Base-by-base conservation (phyloP, 176 grass and related monocot species). In the Hyparrhenia diplandra region DNA sequence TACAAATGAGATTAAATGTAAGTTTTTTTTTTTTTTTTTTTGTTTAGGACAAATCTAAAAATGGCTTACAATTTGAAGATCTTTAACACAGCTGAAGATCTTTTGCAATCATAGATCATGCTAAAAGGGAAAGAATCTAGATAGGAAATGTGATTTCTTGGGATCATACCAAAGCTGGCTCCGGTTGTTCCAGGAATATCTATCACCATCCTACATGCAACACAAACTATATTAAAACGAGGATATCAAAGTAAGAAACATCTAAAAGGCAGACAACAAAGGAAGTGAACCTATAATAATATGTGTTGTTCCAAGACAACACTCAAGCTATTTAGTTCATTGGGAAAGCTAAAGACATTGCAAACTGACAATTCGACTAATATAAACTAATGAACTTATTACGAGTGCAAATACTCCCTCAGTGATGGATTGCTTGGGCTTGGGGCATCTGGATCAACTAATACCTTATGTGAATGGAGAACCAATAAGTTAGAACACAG, bases 381-480 rank as follows among this genome's bases (percentile, higher is more conserved):
- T 57, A 57, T 23, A 9, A 28, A 45, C 51, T 57, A 24, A 57
- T 23, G 21, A 28, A 71, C 51, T n/a, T n/a, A n/a, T 88, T 80
- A 94, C 89, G 84, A 91, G 59, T 94, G 86, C 35, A 94, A 74
- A 55, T 91, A 94, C 32, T 94, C 92, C 23, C 86, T 89, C 37
- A 91, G 67, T 77, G 64, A 84, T 51, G 89, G 89, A 17, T 91
- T 85, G 40, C 89, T 94, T 78, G 92, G 92, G 62, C 86, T 94
- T 39, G 92, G 92, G 24, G 86, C 80, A 74, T 94, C 89, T 67
- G 92, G 92, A 85, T 94, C 92, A 25, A 91, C 84, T 76, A 94
- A 41, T 65, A 91, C 69, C 89, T 94, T 74, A 55, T 80, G n/a
- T 34, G 11, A 35, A 70, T 75, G 29, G 58, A 82, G 21, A 82